A percentile compares a stretch with the other conserved stretches of the same genome.
Evolutionary conservation across 495 filamentous ascomycete species (phyloP).

Genomic region (Aspergillus biplanus): DNA sequence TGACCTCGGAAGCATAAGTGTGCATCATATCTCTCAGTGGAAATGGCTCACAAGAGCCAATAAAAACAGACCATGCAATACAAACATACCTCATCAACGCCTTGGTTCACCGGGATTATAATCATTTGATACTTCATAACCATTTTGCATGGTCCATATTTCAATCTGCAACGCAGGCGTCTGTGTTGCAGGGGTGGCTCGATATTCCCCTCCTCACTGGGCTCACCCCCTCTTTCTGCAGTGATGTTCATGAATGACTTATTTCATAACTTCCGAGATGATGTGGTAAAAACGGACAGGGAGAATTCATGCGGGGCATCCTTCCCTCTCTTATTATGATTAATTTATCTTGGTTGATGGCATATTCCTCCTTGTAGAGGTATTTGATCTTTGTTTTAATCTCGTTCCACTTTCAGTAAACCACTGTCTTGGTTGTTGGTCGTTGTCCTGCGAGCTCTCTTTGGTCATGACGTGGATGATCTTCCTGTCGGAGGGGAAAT

Average conservation of each 20-base stretch:
- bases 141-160: neutral
- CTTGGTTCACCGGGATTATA: slow-evolving; percentile 16
- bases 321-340: neutral
- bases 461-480: slow-evolving; percentile 21
- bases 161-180: neutral
- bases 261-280: neutral
- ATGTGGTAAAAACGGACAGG: neutral
- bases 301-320: neutral
- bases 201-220: neutral
- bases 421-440: neutral
- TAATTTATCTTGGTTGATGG: neutral
- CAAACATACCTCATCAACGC: slow-evolving; percentile 13
- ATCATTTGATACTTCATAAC: slow-evolving; percentile 17
- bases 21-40: slow-evolving; percentile 22
- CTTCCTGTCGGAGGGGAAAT: neutral
- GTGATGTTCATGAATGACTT: neutral
- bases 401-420: neutral
- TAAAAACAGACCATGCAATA: slow-evolving; percentile 15
- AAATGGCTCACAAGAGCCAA: slow-evolving; percentile 21
- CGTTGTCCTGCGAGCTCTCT: slow-evolving; percentile 1
- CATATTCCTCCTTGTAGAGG: neutral
- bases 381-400: neutral
- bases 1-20: slow-evolving; percentile 16
- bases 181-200: neutral
- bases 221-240: neutral